Base-by-base conservation (phyloP, 1,139 yeast species). In the Pichia terricola region DNA sequence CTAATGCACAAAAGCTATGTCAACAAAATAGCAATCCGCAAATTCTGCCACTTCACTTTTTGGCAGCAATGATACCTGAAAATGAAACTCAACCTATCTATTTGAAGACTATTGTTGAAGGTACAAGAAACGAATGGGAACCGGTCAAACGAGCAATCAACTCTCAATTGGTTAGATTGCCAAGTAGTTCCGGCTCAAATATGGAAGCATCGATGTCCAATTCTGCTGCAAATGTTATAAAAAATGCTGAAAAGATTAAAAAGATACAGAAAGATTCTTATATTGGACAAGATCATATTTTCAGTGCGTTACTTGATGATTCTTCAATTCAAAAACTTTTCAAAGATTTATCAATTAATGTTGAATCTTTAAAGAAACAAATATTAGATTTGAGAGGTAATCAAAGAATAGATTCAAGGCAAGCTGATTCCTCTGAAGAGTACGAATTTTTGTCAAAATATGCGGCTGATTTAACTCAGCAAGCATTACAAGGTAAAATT, bases 211-310 rank as follows among this genome's bases (percentile, higher is more conserved):
- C 54, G 8, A 53, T 61, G 46, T 54, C 63, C 22, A 50, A 56
- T 2, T 48, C 62, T 16, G 61, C 64, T 36, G 64, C 61, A 22
- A 50, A 45, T 33, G 52, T 62, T 25, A 40, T 61, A 22, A 56
- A 48, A 35, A 53, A 53, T 25, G 62, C 66, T 3, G 72, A 73
- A 39, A 83, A 86, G 59, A 77, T 87, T 53, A 83, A 84, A 64
- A 72, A 79, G 43, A 85, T 83, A 56, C 99, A 91, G 61, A 91
- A 91, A 64, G 99, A 91, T 64, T 72, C 81, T 34, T 91, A 77
- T 59, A 76, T 91, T 47, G 98, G 96, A 1, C 97, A 91, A 66
- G 99, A 91, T 64, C 99, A 91, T 63, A 67, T 91, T 22, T 68
- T 94, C 43, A 70, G 87, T 50, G 96, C 97, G 0, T 68, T 94